Evolutionary conservation across 371 early-diverging fungal genomes (phyloP).

Genomic region (Coemansia sp.): DNA sequence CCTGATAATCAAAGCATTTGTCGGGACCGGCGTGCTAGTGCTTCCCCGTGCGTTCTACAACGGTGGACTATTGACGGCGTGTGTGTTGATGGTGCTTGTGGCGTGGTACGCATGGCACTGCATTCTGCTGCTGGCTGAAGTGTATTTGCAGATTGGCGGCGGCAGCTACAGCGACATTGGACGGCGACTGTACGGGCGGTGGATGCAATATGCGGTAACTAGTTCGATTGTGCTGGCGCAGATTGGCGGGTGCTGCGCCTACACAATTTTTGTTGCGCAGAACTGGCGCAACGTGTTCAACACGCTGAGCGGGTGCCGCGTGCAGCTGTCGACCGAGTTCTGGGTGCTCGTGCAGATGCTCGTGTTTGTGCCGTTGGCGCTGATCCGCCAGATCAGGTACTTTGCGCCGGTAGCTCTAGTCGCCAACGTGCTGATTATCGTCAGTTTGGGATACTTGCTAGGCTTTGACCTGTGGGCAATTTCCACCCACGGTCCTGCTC

Average conservation of each 20-base stretch:
- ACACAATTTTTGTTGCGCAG: slow-evolving; percentile 81
- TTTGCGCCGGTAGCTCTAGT: slow-evolving; percentile 78
- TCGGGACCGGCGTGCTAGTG: slow-evolving; percentile 79
- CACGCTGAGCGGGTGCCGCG: slow-evolving; percentile 59
- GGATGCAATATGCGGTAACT: slow-evolving; percentile 74
- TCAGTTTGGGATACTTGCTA: slow-evolving; percentile 79
- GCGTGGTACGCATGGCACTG: slow-evolving; percentile 67
- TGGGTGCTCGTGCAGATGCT: slow-evolving; percentile 70
- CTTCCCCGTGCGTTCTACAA: slow-evolving; percentile 79
- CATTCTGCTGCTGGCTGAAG: slow-evolving; percentile 66
- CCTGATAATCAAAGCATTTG: slow-evolving; percentile 71
- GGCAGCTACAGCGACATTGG: slow-evolving; percentile 91
- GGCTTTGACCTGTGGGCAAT: slow-evolving; percentile 72
- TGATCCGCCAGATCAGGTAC: slow-evolving; percentile 83
- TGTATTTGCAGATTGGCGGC: slow-evolving; percentile 58
- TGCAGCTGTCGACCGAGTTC: slow-evolving; percentile 52
- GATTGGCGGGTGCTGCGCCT: slow-evolving; percentile 86
- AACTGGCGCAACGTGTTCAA: slow-evolving; percentile 70
- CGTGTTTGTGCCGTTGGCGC: slow-evolving; percentile 76
- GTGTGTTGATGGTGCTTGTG: slow-evolving; percentile 62
- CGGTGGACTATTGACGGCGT: slow-evolving; percentile 71
- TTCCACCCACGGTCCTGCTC: slow-evolving; percentile 57
- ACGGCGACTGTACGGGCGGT: slow-evolving; percentile 72
- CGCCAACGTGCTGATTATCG: slow-evolving; percentile 85
- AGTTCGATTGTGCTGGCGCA: slow-evolving; percentile 84